These are phyloP conservation scores for Pyrus betulifolia DNA, from an alignment of 306 rosid genomes.

Conservation along the genomic window DNA sequence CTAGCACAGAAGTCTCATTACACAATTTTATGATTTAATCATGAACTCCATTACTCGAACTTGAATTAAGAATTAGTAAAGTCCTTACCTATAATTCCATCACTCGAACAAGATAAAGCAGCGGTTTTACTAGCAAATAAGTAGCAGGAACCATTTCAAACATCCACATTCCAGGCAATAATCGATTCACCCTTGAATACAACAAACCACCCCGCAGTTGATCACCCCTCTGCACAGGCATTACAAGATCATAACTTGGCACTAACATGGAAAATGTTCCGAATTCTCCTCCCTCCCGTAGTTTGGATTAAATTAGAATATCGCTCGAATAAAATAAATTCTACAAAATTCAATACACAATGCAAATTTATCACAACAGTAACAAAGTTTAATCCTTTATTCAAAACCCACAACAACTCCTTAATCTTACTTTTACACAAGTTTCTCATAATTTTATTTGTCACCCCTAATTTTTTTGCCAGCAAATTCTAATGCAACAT, in stretches of 20 bases:
- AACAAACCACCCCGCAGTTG: slow-evolving; percentile 38
- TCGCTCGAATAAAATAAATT: background rate
- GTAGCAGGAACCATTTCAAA: slow-evolving; percentile 39
- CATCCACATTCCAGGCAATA: slow-evolving; percentile 79
- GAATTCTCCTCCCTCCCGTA: background rate
- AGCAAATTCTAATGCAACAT: too few species aligned
- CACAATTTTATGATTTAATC: background rate
- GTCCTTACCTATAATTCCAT: slow-evolving; percentile 47
- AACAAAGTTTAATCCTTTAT: background rate
- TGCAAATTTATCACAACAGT: background rate
- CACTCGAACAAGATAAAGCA: slow-evolving; percentile 37
- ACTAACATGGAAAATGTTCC: background rate
- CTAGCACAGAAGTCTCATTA: slow-evolving; percentile 13
- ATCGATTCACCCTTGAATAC: slow-evolving; percentile 60
- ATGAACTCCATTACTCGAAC: background rate
- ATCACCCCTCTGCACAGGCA: background rate
- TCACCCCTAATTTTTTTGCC: too few species aligned
- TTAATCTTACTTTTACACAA: background rate
- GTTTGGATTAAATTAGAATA: background rate
- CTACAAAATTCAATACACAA: too few species aligned
- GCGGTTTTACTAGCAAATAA: slow-evolving; percentile 60
- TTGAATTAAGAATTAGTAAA: background rate
- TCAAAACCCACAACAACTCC: background rate
- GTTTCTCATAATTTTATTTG: background rate
- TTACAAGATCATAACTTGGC: background rate